These are phyloP conservation scores for Agroathelia rolfsii DNA, from an alignment of 1,284 basidiomycete genomes.

Conservation along the genomic window DNA sequence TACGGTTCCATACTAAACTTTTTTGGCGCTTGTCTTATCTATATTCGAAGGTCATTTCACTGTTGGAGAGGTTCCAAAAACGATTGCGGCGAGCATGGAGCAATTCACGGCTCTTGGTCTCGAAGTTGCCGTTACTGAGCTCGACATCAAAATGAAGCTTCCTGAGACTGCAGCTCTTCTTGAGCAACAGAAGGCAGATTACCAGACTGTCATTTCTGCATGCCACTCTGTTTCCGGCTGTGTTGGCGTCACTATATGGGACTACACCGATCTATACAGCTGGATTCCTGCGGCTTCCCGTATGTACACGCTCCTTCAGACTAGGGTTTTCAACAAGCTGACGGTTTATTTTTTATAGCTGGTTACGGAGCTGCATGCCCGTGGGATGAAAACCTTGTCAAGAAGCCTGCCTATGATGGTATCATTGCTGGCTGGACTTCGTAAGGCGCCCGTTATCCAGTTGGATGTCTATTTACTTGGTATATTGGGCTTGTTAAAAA, in stretches of 20 bases:
- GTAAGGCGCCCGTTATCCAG: no score
- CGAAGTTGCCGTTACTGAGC: constrained; percentile 52
- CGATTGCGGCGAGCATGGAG: constrained; percentile 33
- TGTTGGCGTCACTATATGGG: constrained; percentile 46
- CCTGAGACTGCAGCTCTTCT: constrained; percentile 37
- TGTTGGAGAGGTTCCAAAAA: constrained; percentile 36
- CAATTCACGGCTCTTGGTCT: constrained; percentile 42
- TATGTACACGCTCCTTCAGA: constrained; percentile 4
- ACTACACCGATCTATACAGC: constrained; percentile 33
- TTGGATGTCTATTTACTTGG: no score
- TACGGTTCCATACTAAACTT: constrained; percentile 41
- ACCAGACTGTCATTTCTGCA: constrained; percentile 40
- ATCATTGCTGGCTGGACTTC: constrained; percentile 29
- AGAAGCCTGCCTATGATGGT: constrained; percentile 32
- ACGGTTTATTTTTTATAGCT: constrained; percentile 40
- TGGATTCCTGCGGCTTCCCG: not conserved
- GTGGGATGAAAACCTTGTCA: constrained; percentile 33
- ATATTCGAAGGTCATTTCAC: constrained; percentile 47
- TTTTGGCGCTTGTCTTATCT: constrained; percentile 46
- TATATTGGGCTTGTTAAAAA: no score
- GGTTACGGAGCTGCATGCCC: constrained; percentile 40
- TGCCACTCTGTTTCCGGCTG: constrained; percentile 41
- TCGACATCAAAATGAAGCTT: constrained; percentile 49
- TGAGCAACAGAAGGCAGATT: constrained; percentile 45
- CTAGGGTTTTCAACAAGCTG: constrained; percentile 34